Percentiles rank a stretch among this genome's conserved stretches.
Conservation (phyloP, 2,329 filamentous ascomycete species). For the Cladophialophora carrionii region DNA sequence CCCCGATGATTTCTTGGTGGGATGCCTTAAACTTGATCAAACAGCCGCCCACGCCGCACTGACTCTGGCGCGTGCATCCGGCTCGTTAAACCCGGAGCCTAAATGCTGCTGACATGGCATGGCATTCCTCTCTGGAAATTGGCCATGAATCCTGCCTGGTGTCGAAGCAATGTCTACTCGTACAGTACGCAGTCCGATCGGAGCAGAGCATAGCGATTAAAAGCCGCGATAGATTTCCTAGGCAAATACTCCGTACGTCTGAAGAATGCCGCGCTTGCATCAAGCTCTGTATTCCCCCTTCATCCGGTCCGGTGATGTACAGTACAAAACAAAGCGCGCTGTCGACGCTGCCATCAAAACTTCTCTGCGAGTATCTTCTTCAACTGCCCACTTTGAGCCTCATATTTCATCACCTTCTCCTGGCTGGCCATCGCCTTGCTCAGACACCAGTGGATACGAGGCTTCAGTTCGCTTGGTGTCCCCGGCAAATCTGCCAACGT, state of each 20-base stretch:
- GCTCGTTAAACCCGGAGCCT: not conserved
- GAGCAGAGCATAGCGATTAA: not conserved
- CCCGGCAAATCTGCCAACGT: conserved; percentile 71
- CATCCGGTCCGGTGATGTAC: not conserved
- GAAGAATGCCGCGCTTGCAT: not conserved
- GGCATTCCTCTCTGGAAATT: not conserved
- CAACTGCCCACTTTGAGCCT: conserved; percentile 69
- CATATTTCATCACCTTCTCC: conserved; percentile 71
- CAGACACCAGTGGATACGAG: conserved; percentile 72
- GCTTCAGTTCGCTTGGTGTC: conserved; percentile 68
- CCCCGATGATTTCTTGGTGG: not conserved
- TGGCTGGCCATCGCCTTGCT: conserved; percentile 75
- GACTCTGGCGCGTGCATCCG: not conserved
- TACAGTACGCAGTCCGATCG: not conserved
- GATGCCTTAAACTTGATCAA: not conserved
- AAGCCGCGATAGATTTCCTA: not conserved
- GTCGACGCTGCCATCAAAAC: conserved; percentile 42
- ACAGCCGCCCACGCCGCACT: not conserved
- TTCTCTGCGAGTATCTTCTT: conserved; percentile 70
- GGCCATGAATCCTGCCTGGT: not conserved
- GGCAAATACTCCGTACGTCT: not conserved
- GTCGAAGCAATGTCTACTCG: not conserved
- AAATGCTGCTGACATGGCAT: not conserved
- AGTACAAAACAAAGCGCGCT: not conserved
- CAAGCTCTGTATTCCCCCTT: not conserved